Percentiles rank a stretch among this genome's conserved stretches.
phyloP scores from a whole-genome alignment of 2,329 filamentous ascomycete genomes.

The Calonectria hawksworthii region DNA sequence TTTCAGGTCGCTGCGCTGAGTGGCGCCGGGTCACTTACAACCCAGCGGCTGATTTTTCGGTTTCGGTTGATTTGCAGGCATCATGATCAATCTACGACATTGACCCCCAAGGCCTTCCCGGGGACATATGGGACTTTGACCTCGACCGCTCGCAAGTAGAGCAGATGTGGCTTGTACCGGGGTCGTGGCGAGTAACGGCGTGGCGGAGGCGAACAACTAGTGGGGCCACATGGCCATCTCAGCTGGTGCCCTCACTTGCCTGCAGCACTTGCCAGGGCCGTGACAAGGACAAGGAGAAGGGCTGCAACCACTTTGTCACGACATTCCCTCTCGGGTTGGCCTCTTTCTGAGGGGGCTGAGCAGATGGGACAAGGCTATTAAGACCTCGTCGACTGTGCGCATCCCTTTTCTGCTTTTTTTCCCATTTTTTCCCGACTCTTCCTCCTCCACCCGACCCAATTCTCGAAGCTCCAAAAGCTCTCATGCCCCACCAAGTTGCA shows the following conservation, averaged over 20 bases:
- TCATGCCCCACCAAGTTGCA: conserved; percentile 30
- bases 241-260: conserved; percentile 5
- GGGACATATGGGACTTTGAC: neutral
- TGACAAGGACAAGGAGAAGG: conserved; percentile 4
- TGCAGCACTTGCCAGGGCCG: neutral
- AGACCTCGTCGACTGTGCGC: neutral
- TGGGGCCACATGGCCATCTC: conserved; percentile 12
- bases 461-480: neutral
- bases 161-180: neutral
- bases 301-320: conserved; percentile 7
- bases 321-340: conserved; percentile 6
- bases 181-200: neutral
- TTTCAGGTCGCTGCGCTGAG: neutral
- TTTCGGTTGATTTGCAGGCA: neutral
- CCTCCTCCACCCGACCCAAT: neutral
- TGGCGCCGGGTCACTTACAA: neutral
- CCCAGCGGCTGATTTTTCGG: neutral
- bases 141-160: neutral
- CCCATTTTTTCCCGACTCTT: neutral
- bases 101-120: neutral
- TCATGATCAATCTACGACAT: neutral
- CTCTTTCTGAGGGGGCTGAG: neutral
- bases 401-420: neutral
- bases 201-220: neutral
- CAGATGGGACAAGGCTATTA: neutral